Conservation (phyloP, 306 rosid genomes). For the Pterocarpus macrocarpus region DNA sequence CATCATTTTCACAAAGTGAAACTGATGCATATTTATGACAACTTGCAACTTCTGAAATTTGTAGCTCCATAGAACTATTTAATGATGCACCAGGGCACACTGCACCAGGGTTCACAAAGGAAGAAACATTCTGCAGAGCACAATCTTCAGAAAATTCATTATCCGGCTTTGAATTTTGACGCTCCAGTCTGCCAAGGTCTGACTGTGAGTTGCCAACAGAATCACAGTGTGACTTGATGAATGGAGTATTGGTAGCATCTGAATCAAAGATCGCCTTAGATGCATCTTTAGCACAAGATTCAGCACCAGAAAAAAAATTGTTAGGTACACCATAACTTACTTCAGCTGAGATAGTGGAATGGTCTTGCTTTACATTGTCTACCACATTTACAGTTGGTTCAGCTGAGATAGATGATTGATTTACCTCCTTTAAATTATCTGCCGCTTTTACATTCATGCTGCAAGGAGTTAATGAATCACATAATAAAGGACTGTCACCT, state of each 20-base stretch:
- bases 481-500: conserved; percentile 45
- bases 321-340: conserved; percentile 42
- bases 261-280: conserved; percentile 37
- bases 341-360: conserved; percentile 50
- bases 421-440: conserved; percentile 53
- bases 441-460: conserved; percentile 42
- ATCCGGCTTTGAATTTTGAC: conserved; percentile 44
- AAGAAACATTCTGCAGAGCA: conserved; percentile 44
- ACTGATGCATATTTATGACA: conserved; percentile 57
- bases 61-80: conserved; percentile 55
- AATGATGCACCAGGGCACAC: conserved; percentile 52
- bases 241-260: conserved; percentile 39
- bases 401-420: conserved; percentile 49
- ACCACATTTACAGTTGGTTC: conserved; percentile 29
- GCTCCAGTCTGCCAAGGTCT: conserved; percentile 44
- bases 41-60: conserved; percentile 65
- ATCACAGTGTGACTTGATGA: conserved; percentile 46
- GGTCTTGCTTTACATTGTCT: conserved; percentile 29
- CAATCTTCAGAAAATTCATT: conserved; percentile 45
- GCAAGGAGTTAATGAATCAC: conserved; percentile 45
- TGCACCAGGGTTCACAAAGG: conserved; percentile 44
- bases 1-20: conserved; percentile 55
- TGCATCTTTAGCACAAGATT: conserved; percentile 46
- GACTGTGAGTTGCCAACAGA: conserved; percentile 48
- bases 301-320: conserved; percentile 46